Evolutionary conservation across 2,329 filamentous ascomycete species (phyloP).

Genomic region (Whalleya microplaca): DNA sequence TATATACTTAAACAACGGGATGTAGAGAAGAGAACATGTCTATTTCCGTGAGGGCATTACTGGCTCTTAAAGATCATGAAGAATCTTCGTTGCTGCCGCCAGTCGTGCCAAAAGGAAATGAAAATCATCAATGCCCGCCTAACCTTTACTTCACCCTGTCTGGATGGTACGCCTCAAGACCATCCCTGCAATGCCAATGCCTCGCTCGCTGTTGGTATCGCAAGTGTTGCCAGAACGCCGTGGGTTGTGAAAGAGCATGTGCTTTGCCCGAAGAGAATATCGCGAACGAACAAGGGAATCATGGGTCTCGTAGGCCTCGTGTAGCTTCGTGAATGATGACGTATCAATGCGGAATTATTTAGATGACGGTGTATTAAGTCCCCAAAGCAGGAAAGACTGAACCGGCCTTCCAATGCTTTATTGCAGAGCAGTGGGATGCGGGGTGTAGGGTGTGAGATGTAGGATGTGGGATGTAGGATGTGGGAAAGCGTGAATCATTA

Average conservation of each 20-base stretch:
- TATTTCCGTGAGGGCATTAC: slow-evolving; percentile 5
- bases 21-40: slow-evolving; percentile 23
- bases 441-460: too few species aligned
- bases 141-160: slow-evolving; percentile 17
- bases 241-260: slow-evolving; percentile 19
- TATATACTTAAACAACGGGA: slow-evolving; percentile 29
- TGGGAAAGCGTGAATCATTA: neutral
- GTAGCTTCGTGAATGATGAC: slow-evolving; percentile 32
- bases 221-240: slow-evolving; percentile 31
- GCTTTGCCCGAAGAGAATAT: slow-evolving; percentile 13
- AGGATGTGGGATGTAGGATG: too few species aligned
- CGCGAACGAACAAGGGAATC: slow-evolving; percentile 25
- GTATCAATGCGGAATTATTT: slow-evolving; percentile 30
- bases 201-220: slow-evolving; percentile 15
- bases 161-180: slow-evolving; percentile 29
- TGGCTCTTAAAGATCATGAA: slow-evolving; percentile 23
- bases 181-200: slow-evolving; percentile 23
- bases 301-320: slow-evolving; percentile 35
- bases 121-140: slow-evolving; percentile 19
- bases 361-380: slow-evolving; percentile 24
- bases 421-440: neutral
- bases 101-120: slow-evolving; percentile 22
- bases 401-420: neutral
- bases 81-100: slow-evolving; percentile 9
- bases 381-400: neutral